Percentiles rank a stretch among this genome's conserved stretches.
phyloP scores from a whole-genome alignment of 2,329 filamentous ascomycete species.

The Epichloe hybrida region DNA sequence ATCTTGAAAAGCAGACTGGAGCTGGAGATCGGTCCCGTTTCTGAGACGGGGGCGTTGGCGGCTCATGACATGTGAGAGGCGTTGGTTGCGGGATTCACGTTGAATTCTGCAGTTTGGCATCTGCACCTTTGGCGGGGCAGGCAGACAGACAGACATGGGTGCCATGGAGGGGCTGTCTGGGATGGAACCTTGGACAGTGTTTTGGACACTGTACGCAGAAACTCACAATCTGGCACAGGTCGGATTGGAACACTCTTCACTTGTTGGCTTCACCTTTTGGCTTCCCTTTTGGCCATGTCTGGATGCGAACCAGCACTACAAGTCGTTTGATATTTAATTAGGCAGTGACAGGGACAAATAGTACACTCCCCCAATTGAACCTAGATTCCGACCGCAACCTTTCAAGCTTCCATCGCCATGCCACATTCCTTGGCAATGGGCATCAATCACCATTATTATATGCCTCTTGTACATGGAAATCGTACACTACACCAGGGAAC shows the following conservation, averaged over 20 bases:
- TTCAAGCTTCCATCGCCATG: neutral
- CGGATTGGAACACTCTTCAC: no score
- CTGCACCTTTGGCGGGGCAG: conserved; percentile 2
- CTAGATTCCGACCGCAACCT: no score
- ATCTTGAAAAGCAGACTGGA: conserved; percentile 41
- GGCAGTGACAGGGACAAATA: neutral
- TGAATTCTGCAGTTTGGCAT: neutral
- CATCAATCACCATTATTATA: neutral
- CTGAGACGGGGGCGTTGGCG: conserved; percentile 26
- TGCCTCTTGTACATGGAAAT: neutral
- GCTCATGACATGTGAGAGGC: conserved; percentile 16
- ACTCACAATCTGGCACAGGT: no score
- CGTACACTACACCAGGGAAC: neutral
- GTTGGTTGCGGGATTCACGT: neutral
- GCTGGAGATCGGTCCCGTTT: conserved; percentile 37
- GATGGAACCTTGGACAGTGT: neutral
- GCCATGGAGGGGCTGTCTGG: neutral
- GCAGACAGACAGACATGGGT: no score
- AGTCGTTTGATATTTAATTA: neutral
- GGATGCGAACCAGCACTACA: no score
- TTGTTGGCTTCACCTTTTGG: no score
- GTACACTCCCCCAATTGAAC: no score
- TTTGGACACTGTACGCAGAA: neutral
- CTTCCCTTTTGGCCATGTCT: no score
- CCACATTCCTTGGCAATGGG: neutral